Evolutionary conservation across 495 filamentous ascomycete genomes (phyloP), one percentile per base, ranked within the genome.

Genomic region (Aspergillus hancockii): DNA sequence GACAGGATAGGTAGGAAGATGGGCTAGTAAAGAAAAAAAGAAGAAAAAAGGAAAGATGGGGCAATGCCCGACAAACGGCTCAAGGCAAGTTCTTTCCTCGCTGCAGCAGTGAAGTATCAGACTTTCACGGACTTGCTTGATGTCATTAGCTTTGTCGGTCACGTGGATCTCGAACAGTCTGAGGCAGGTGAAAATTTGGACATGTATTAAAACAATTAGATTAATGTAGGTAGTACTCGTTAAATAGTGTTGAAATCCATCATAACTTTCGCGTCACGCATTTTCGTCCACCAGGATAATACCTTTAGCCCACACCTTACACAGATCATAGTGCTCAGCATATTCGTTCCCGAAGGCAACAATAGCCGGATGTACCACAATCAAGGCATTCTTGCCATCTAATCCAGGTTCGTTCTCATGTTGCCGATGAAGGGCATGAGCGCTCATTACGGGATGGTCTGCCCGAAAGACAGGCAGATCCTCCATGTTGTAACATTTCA

Each of bases 351-450:
- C 62, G 16, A 41, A 64, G 0, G 49, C 57, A 23, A 64, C 12
- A 7, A 64, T 49, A 0, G 36, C 36, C 1, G 62, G 62, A 16
- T 64, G 62, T 4, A 58, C 51, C 3, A 56, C 30, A 2, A 64
- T 50, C 6, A 55, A 21, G 0, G 47, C 43, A 12, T 19, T 43
- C 6, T 55, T 49, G 12, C 62, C 62, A 9, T 64, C 58, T 7
- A 61, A 51, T 45, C 54, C 23, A 1, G 22, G 16, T 19, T 61
- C 62, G 16, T 58, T 43, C 18, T 60, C 58, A 8, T 58, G 54
- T 5, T 58, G 55, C 18, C 54, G 54, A 19, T 64, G 62, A 1
- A 61, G 47, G 3, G 57, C 54, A 43, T 64, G 62, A 6, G 62
- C 54, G 21, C 25, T 55, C 57, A 57, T 58, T 4, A 41, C 5